Percentiles rank a stretch among this genome's conserved stretches.
Evolutionary conservation across 2,329 filamentous ascomycete genomes (phyloP).

Genomic region (Fusarium sp.): DNA sequence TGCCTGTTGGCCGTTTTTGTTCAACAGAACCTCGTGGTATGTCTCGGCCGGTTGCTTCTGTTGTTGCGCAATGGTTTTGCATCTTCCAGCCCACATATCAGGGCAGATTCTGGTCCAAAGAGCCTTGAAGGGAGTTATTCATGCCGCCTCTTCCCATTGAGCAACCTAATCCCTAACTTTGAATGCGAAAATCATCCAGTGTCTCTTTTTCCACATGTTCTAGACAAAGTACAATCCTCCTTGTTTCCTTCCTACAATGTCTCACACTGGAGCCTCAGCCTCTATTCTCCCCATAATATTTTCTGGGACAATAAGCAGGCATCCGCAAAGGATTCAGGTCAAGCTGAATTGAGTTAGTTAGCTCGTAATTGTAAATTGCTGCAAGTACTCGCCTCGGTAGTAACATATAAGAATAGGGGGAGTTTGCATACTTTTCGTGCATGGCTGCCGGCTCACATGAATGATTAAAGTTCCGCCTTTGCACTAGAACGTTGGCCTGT

Average conservation of each 20-base stretch:
- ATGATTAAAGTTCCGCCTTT: conserved; percentile 31
- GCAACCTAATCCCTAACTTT: not conserved
- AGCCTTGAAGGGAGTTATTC: not conserved
- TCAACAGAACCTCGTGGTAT: conserved; percentile 10
- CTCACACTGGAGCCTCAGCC: conserved; percentile 32
- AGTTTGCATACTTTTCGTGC: conserved; percentile 44
- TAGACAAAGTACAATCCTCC: not conserved
- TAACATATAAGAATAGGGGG: conserved; percentile 33
- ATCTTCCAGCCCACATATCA: not conserved
- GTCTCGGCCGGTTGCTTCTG: conserved; percentile 16
- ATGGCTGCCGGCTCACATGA: conserved; percentile 48
- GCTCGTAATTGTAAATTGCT: conserved; percentile 18
- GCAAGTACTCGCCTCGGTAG: conserved; percentile 19
- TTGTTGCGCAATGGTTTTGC: conserved; percentile 2
- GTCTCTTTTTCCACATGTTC: conserved; percentile 1
- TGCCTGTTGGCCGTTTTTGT: conserved; percentile 19
- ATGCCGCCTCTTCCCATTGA: not conserved
- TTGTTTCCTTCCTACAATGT: conserved; percentile 11
- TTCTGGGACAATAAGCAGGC: conserved; percentile 11
- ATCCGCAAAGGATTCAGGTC: not conserved
- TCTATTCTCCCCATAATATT: conserved; percentile 4
- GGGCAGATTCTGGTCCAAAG: not conserved
- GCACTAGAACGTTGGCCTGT: conserved; percentile 10
- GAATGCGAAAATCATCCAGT: not conserved
- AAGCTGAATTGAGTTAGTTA: conserved; percentile 17